Conservation (phyloP, 352 stramenopile genomes). For the Globisporangium orthogonon region DNA sequence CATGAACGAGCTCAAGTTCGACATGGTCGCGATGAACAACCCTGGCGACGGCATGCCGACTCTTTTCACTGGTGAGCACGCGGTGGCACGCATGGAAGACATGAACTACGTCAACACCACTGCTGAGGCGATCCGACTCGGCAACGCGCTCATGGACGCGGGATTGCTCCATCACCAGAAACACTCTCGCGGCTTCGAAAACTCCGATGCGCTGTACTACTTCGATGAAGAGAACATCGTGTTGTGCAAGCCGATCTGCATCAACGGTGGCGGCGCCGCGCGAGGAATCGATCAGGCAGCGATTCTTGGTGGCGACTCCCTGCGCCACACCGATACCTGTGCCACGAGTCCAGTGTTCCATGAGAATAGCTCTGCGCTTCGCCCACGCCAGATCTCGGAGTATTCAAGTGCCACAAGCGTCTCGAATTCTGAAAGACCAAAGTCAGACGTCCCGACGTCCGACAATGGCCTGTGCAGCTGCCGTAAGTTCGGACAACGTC, state of each 20-base stretch:
- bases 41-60: constrained; percentile 1
- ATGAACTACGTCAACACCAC: constrained; percentile 8
- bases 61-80: constrained; percentile 20
- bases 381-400: not conserved
- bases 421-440: constrained; percentile 3
- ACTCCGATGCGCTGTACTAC: constrained; percentile 18
- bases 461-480: constrained; percentile 13
- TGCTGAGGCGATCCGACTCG: constrained; percentile 26
- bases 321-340: not conserved
- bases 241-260: constrained; percentile 20
- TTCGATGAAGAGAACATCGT: constrained; percentile 24
- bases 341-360: not conserved
- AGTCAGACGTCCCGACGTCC: not conserved
- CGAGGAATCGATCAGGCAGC: not conserved
- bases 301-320: not conserved
- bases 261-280: constrained; percentile 12
- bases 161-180: constrained; percentile 28
- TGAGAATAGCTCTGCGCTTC: not conserved
- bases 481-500: constrained; percentile 20
- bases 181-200: constrained; percentile 20
- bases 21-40: constrained; percentile 6
- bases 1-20: constrained; percentile 10
- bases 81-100: constrained; percentile 15
- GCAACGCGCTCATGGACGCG: constrained; percentile 30
- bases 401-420: constrained; percentile 1